Conservation (phyloP, 1,284 basidiomycete genomes). For the Puccinia triticina region DNA sequence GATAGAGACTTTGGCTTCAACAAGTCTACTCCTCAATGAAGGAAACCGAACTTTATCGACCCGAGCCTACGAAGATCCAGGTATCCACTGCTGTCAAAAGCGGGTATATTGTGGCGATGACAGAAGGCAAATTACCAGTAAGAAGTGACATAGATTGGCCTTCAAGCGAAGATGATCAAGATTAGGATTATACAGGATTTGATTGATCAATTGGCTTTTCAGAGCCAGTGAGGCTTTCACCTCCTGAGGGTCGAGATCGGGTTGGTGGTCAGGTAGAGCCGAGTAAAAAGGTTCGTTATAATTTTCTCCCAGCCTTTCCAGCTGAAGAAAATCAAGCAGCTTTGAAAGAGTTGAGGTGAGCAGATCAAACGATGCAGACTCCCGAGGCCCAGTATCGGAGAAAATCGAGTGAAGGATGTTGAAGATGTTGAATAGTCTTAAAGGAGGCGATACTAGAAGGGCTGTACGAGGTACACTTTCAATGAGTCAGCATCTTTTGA, state of each 20-base stretch:
- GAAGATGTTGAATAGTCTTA: constrained; percentile 10
- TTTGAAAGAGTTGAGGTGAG: constrained; percentile 4
- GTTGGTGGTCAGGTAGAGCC: neutral
- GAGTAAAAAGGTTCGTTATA: neutral
- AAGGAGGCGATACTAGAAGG: neutral
- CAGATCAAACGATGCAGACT: neutral
- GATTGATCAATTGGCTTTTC: constrained; percentile 13
- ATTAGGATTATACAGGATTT: neutral
- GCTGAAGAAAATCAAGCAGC: neutral
- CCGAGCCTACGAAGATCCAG: neutral
- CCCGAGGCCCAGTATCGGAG: constrained; percentile 9
- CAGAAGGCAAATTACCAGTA: constrained; percentile 5
- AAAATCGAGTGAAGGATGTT: constrained; percentile 8
- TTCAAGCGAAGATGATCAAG: constrained; percentile 26
- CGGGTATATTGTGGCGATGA: too few relatives aligned
- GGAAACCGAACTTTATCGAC: constrained; percentile 6
- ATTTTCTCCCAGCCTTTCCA: neutral
- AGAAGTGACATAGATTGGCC: constrained; percentile 4
- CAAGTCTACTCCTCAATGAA: neutral
- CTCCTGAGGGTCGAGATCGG: too few relatives aligned
- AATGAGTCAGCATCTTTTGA: neutral
- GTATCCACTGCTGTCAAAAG: neutral
- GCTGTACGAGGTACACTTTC: neutral
- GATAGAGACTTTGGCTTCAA: constrained; percentile 3
- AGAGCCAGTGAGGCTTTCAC: neutral